Percentiles rank a stretch among this genome's conserved stretches.
Conservation (phyloP, 371 early-diverging fungal species). For the Funneliformis caledonium region DNA sequence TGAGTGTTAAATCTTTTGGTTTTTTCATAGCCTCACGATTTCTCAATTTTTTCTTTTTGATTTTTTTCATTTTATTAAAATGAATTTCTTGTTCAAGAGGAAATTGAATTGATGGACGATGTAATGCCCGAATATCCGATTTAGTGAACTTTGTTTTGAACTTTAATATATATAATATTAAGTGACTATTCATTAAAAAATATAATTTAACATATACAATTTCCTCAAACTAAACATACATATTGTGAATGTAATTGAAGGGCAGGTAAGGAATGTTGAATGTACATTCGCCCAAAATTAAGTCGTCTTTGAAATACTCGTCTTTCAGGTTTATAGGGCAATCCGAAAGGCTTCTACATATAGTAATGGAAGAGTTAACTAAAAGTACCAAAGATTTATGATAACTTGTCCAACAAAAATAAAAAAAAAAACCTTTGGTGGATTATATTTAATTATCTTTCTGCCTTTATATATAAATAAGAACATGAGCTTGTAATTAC, state of each 20-base stretch:
- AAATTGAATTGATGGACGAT: constrained; percentile 85
- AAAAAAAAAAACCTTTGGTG: background rate
- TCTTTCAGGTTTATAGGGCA: constrained; percentile 46
- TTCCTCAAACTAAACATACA: constrained; percentile 49
- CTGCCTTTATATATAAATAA: background rate
- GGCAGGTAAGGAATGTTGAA: constrained; percentile 96
- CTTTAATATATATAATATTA: constrained; percentile 45
- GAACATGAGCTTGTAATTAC: background rate
- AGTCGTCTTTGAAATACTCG: constrained; percentile 83
- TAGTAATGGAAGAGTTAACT: background rate
- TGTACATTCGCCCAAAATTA: constrained; percentile 87
- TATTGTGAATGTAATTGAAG: constrained; percentile 84
- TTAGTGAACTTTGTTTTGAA: constrained; percentile 90
- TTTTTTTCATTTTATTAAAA: constrained; percentile 74
- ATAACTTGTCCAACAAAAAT: background rate
- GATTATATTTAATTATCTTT: background rate
- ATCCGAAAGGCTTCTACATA: background rate
- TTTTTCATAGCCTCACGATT: constrained; percentile 83
- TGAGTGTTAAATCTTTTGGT: constrained; percentile 89
- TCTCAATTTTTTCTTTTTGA: constrained; percentile 71
- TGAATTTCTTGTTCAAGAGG: constrained; percentile 59
- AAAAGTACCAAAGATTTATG: background rate
- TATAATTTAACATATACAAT: background rate
- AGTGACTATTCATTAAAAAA: background rate
- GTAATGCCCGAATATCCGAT: constrained; percentile 92